phyloP scores from a whole-genome alignment of 495 filamentous ascomycete species.

The Tirmania nivea region DNA sequence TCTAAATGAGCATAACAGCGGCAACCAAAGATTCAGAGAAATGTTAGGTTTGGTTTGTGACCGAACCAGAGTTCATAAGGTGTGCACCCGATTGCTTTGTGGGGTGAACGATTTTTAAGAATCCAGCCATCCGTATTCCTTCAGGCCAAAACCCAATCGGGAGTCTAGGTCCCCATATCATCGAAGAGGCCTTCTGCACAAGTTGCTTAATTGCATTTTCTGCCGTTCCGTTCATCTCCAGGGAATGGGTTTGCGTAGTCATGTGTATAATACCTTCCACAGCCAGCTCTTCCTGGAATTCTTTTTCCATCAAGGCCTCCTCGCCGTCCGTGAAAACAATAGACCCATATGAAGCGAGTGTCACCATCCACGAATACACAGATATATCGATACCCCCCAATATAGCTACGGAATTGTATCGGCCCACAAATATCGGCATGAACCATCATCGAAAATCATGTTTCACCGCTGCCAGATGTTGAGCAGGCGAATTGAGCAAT shows the following conservation, averaged over 20 bases:
- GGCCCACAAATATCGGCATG: too few species aligned
- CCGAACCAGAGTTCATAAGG: background rate
- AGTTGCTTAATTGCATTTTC: background rate
- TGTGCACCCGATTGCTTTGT: background rate
- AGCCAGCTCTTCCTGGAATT: background rate
- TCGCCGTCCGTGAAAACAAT: background rate
- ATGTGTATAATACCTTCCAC: background rate
- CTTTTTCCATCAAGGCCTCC: background rate
- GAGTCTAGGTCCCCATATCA: background rate
- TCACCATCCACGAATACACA: too few species aligned
- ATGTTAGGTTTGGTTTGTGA: background rate
- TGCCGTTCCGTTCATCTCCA: background rate
- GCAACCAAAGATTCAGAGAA: background rate
- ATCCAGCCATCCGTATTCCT: background rate
- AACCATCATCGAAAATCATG: too few species aligned
- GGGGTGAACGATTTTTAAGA: background rate
- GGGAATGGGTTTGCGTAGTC: background rate
- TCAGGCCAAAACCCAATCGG: conserved; percentile 1
- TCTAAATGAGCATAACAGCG: conserved; percentile 1
- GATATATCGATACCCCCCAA: too few species aligned
- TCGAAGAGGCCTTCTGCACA: background rate
- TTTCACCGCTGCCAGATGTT: too few species aligned
- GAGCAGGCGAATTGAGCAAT: too few species aligned
- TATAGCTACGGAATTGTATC: too few species aligned
- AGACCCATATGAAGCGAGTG: too few species aligned